Percentiles rank a stretch among this genome's conserved stretches.
Conservation (phyloP, 768 basidiomycete species). For the Coprinellus aureogranulatus region DNA sequence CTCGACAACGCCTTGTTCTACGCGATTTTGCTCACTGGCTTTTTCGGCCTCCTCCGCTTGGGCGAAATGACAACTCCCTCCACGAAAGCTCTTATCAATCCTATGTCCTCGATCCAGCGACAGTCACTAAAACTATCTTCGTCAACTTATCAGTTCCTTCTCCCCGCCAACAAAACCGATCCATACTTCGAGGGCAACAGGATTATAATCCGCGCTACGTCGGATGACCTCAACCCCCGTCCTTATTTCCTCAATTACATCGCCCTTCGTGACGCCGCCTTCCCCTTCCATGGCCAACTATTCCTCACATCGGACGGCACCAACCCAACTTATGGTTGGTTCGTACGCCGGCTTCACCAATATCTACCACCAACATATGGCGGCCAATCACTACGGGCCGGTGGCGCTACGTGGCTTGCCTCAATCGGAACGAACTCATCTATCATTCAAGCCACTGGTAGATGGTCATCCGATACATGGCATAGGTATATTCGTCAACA, state of each 20-base stretch:
- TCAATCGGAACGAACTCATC: slow-evolving; percentile 22
- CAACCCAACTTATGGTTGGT: slow-evolving; percentile 34
- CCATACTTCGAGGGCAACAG: slow-evolving; percentile 24
- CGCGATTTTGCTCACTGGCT: slow-evolving; percentile 24
- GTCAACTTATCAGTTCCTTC: slow-evolving; percentile 4
- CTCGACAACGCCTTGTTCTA: slow-evolving; percentile 29
- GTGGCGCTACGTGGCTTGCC: slow-evolving; percentile 41
- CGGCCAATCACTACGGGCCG: slow-evolving; percentile 39
- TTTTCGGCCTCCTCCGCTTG: slow-evolving; percentile 29
- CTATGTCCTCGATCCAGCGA: neutral
- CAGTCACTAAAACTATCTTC: neutral
- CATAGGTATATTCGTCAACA: too few relatives aligned
- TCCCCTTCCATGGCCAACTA: slow-evolving; percentile 27
- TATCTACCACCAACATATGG: slow-evolving; percentile 20
- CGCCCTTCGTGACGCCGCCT: slow-evolving; percentile 17
- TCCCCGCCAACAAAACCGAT: slow-evolving; percentile 35
- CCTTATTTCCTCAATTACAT: slow-evolving; percentile 22
- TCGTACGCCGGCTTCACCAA: slow-evolving; percentile 23
- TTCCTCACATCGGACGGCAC: slow-evolving; percentile 30
- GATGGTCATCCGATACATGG: slow-evolving; percentile 37
- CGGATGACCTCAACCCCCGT: slow-evolving; percentile 11
- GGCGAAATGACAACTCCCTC: slow-evolving; percentile 32
- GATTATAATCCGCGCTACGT: slow-evolving; percentile 8
- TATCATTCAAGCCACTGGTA: slow-evolving; percentile 34
- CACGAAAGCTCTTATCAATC: neutral